Evolutionary conservation across 768 basidiomycete genomes (phyloP), one percentile per base, ranked within the genome.

Genomic region (Psilocybe azurescens): DNA sequence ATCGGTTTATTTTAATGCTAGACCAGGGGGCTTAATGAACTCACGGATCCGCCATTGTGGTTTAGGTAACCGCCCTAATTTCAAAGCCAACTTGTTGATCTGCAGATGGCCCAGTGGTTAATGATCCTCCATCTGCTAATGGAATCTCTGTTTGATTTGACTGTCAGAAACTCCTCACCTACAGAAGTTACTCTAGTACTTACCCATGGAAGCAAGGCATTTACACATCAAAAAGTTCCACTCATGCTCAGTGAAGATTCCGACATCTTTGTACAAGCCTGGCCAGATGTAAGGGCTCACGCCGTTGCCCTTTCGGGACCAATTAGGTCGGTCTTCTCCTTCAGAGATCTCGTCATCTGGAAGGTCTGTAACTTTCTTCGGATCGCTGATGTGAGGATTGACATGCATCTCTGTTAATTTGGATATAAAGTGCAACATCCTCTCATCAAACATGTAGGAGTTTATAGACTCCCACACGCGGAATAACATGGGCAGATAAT

Each of bases 221-320:
- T 94, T 95, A 70, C 89, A 91, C 91, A 96, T 95, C 66, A 97
- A 77, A 61, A 89, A 83, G 66, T 87, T 85, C 87, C 93, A 96
- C 70, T 96, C 89, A 67, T 89, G 83, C 64, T 94, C 89, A 50
- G 88, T 87, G 73, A 94, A 94, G 50, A 97, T 92, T 20, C 94
- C 94, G 49, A 96, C 88, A 71, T 93, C 89, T 61, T 88, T 89
- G 74, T 90, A 93, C 54, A 97, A 83, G 20, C 95, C 95, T 30
- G 73, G 74, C 91, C 91, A 93, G 38, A 73, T 70, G 24, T 74
- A 72, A 58, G 72, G 71, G 49, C 77, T 68, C 53, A 78, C 65
- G 33, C 80, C 38, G n/a, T 44, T 60, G 65, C 81, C 77, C 52
- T 82, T 77, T 57, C 78, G 72, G 50, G 78, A 71, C 86, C 86